Percentiles rank a stretch among this genome's conserved stretches.
phyloP scores from a whole-genome alignment of 2,329 filamentous ascomycete species.

The Stagonosporopsis cucurbitacearum region DNA sequence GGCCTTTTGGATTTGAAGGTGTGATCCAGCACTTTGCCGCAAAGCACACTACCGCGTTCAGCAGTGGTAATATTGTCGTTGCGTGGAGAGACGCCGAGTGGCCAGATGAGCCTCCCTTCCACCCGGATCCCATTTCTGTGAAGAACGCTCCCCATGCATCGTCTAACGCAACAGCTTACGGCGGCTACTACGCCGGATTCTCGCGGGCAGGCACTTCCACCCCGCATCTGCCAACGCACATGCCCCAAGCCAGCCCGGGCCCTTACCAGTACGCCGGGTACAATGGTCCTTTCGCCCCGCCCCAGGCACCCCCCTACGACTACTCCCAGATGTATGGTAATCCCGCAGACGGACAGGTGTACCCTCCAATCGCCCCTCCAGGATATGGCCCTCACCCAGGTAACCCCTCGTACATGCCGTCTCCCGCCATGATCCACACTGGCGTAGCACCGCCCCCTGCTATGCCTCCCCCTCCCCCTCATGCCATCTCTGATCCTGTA shows the following conservation, averaged over 20 bases:
- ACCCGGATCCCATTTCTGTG: conserved; percentile 61
- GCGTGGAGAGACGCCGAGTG: conserved; percentile 79
- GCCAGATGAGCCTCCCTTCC: conserved; percentile 77
- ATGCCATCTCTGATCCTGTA: conserved; percentile 25
- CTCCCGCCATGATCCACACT: conserved; percentile 39
- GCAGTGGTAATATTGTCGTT: conserved; percentile 73
- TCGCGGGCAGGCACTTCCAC: conserved; percentile 47
- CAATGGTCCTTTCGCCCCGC: conserved; percentile 47
- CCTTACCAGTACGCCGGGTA: conserved; percentile 46
- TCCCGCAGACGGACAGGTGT: conserved; percentile 40
- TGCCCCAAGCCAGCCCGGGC: conserved; percentile 47
- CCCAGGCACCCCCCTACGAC: conserved; percentile 38
- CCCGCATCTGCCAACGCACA: conserved; percentile 44
- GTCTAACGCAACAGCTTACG: conserved; percentile 34
- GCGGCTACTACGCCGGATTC: conserved; percentile 45
- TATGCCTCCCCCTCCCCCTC: conserved; percentile 25
- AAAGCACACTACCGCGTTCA: conserved; percentile 76
- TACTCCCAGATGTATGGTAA: conserved; percentile 40
- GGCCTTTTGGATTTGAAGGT: conserved; percentile 77
- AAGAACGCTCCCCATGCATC: conserved; percentile 48
- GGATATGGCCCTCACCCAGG: conserved; percentile 34
- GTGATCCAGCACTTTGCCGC: conserved; percentile 84
- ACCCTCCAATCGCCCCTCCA: conserved; percentile 41
- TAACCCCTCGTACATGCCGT: conserved; percentile 40
- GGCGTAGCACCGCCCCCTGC: conserved; percentile 36